Conservation (phyloP, 2,329 filamentous ascomycete species). For the Fusarium citri region DNA sequence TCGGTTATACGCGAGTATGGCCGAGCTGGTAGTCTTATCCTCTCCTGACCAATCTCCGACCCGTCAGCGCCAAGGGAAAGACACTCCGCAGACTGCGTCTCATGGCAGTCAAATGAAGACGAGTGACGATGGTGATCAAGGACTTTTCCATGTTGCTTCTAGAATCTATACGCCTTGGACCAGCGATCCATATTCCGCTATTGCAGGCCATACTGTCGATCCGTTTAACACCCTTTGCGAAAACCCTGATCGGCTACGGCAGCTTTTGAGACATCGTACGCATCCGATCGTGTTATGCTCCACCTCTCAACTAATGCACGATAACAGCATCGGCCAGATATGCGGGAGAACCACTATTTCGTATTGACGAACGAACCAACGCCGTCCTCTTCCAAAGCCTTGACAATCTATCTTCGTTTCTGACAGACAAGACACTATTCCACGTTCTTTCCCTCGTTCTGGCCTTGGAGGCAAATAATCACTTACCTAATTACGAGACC, state of each 20-base stretch:
- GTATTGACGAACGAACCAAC: background rate
- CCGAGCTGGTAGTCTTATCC: accelerated
- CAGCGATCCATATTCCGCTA: background rate
- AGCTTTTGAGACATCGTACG: slow-evolving; percentile 9
- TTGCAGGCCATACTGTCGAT: background rate
- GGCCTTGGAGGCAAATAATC: background rate
- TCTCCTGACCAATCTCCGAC: accelerated
- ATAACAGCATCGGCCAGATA: background rate
- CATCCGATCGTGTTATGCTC: accelerated
- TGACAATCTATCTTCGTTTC: accelerated
- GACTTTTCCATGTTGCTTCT: accelerated
- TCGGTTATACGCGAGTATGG: background rate
- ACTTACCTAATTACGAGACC: background rate
- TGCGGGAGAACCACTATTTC: slow-evolving; percentile 6
- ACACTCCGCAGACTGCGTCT: accelerated
- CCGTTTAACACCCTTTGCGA: slow-evolving; percentile 5
- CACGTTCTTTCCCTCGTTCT: slow-evolving; percentile 12
- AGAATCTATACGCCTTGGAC: accelerated
- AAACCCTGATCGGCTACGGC: slow-evolving; percentile 1
- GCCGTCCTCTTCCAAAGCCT: background rate
- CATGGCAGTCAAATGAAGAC: accelerated
- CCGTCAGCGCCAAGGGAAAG: background rate
- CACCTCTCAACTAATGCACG: background rate
- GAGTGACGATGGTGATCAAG: accelerated
- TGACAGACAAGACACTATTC: background rate